Conservation (phyloP, 805 yeast species). For the Candida namnaoensis region DNA sequence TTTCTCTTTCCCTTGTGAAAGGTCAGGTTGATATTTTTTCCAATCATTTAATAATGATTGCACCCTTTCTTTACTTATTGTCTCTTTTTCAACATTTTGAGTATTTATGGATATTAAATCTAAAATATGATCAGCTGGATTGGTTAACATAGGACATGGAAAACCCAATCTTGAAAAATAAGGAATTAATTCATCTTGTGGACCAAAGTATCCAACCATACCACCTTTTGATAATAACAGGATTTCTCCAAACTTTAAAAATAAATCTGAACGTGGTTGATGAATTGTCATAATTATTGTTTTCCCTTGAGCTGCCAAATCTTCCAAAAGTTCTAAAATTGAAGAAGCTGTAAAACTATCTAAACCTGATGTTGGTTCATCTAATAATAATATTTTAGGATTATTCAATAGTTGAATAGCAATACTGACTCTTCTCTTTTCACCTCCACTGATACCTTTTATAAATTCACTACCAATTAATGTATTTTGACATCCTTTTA, state of each 20-base stretch:
- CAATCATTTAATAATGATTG: conserved; percentile 7
- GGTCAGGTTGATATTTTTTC: conserved; percentile 1
- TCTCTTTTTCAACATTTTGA: conserved; percentile 10
- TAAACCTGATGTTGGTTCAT: conserved; percentile 87
- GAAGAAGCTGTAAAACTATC: conserved; percentile 76
- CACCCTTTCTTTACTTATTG: conserved; percentile 9
- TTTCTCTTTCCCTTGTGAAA: background rate
- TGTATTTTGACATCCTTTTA: conserved; percentile 66
- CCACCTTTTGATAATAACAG: conserved; percentile 75
- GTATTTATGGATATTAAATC: conserved; percentile 51
- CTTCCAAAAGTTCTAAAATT: conserved; percentile 52
- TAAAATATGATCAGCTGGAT: conserved; percentile 68
- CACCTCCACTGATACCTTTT: conserved; percentile 76
- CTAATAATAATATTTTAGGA: conserved; percentile 67
- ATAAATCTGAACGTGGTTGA: conserved; percentile 74
- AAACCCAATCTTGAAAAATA: conserved; percentile 46
- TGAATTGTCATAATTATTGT: conserved; percentile 76
- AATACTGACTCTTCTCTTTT: conserved; percentile 76
- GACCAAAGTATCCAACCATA: conserved; percentile 60
- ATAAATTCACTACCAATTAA: conserved; percentile 54
- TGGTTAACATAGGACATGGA: conserved; percentile 51
- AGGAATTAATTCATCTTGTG: conserved; percentile 32
- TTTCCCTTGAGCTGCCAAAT: conserved; percentile 50
- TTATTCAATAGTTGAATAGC: conserved; percentile 70
- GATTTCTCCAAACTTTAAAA: conserved; percentile 61